Conservation (phyloP, 768 basidiomycete genomes). For the Auricularia sp. region DNA sequence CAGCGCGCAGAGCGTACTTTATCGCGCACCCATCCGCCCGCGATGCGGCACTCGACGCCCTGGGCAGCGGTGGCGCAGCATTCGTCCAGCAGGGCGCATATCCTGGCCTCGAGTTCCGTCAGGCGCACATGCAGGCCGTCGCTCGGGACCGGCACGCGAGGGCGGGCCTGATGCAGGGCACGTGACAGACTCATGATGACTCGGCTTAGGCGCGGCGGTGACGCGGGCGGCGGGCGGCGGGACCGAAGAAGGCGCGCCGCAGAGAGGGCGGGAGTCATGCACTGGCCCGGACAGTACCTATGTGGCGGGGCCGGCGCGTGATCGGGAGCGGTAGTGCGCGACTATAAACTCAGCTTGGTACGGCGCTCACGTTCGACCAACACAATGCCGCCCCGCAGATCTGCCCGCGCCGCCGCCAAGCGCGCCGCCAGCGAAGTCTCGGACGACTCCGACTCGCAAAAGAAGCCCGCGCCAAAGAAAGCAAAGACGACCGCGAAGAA, state of each 20-base stretch:
- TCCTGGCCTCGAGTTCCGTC: conserved; percentile 53
- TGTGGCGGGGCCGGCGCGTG: no score
- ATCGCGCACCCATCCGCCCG: conserved; percentile 97
- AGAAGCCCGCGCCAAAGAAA: conserved; percentile 11
- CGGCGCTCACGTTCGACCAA: no score
- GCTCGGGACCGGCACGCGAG: background rate
- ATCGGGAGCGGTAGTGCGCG: no score
- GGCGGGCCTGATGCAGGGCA: background rate
- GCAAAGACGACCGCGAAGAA: conserved; percentile 10
- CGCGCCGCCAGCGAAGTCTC: conserved; percentile 25
- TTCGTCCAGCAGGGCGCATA: conserved; percentile 74
- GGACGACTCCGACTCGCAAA: conserved; percentile 17
- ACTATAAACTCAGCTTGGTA: no score
- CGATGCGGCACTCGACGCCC: conserved; percentile 71
- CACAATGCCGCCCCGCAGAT: background rate
- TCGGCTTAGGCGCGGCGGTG: background rate
- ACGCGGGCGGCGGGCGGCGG: no score
- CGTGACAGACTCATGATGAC: background rate
- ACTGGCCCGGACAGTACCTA: no score
- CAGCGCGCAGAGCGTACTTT: conserved; percentile 51
- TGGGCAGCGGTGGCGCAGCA: conserved; percentile 53
- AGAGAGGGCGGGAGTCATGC: no score
- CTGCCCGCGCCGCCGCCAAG: conserved; percentile 23
- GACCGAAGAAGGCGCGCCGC: no score
- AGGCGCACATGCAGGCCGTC: conserved; percentile 36